Base-by-base conservation (phyloP, 179 eudicot species). In the Camellia oleifera region DNA sequence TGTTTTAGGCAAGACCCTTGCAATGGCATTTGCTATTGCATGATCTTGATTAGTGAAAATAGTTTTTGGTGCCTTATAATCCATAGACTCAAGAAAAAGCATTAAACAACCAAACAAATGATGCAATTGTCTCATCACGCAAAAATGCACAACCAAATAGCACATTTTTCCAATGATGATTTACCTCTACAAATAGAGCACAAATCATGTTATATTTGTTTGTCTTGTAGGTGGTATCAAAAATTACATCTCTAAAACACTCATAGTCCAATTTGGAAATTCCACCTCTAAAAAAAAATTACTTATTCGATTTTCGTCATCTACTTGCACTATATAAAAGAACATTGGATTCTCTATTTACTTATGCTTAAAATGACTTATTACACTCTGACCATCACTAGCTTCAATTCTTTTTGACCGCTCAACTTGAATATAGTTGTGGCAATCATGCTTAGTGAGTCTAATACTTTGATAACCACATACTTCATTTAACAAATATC, bases 111-210 rank as follows among this genome's bases (percentile, higher is more conserved):
- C 69, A 65, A 65, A 65, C 11, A 23, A 65, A 65, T 23, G 12
- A 20, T n/a, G 69, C 5, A n/a, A 32, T 10, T 5, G 69, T 65
- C 42, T 65, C 69, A 65, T 65, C 69, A 65, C 44, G 20, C 42
- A 65, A 65, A 65, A 65, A 65, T 65, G 44, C 69, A 23, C 69
- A 65, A 65, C 44, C 69, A 26, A 23, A 65, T 7, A 65, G 69
- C 32, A 20, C 69, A 65, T 65, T 65, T 9, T 65, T 26, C 69
- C 69, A 65, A 65, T 32, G 40, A 32, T 32, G 40, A 32, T 32
- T 32, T 32, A 32, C 40, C 40, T 32, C 40, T 32, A 32, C 45
- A 65, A 65, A 65, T 65, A 32, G 5, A 9, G 42, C 44, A 65
- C 45, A 65, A 65, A 65, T 65, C 65, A 61, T 61, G 23, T 61